A percentile compares a stretch with the other conserved stretches of the same genome.
phyloP scores from a whole-genome alignment of 148 eudicot genomes.

The Tetragonia tetragonoides region DNA sequence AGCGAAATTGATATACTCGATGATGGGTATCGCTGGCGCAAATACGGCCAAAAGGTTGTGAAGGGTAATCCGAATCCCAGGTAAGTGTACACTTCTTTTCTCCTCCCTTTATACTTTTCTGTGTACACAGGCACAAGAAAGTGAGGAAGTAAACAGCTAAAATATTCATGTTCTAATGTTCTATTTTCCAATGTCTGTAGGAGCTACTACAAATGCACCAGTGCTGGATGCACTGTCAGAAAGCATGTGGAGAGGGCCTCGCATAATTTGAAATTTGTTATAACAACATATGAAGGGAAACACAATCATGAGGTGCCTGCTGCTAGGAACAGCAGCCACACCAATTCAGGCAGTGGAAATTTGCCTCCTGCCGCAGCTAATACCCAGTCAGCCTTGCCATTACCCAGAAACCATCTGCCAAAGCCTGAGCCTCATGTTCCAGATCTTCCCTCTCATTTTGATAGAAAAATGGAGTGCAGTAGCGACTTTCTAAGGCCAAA shows the following conservation, averaged over 20 bases:
- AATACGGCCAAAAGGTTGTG: conserved; percentile 85
- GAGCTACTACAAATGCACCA: conserved; percentile 94
- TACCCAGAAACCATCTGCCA: conserved; percentile 31
- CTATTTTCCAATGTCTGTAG: conserved; percentile 29
- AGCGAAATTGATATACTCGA: conserved; percentile 74
- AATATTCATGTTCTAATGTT: background rate
- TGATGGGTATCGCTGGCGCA: conserved; percentile 90
- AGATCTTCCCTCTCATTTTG: conserved; percentile 38
- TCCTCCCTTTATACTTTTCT: background rate
- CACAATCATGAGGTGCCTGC: conserved; percentile 80
- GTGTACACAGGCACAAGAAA: background rate
- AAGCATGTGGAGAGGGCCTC: conserved; percentile 86
- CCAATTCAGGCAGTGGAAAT: conserved; percentile 30
- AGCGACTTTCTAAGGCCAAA: conserved; percentile 34
- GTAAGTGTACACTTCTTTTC: conserved; percentile 26
- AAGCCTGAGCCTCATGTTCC: conserved; percentile 41
- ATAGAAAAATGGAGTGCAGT: conserved; percentile 27
- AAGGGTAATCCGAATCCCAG: conserved; percentile 92
- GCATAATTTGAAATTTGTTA: conserved; percentile 45
- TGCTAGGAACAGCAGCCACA: conserved; percentile 46
- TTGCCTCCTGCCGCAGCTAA: conserved; percentile 29
- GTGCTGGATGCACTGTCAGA: conserved; percentile 68
- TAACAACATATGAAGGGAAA: conserved; percentile 74
- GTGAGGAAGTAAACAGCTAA: background rate
- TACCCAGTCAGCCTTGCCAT: conserved; percentile 28